Base-by-base conservation (phyloP, 768 basidiomycete species). In the Royoungia palumana region DNA sequence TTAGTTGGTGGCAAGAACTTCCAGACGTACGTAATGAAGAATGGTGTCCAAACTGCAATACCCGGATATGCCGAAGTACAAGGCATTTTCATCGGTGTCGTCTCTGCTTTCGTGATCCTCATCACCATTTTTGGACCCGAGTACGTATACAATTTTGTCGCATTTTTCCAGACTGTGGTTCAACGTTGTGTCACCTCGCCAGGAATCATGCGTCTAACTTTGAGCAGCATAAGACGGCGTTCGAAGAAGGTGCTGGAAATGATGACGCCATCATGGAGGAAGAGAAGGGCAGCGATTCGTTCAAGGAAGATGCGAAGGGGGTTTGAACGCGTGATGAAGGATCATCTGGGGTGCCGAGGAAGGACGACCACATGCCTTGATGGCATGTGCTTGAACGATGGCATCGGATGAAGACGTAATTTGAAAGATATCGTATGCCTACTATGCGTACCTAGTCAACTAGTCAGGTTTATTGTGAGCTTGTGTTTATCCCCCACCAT, bases 11-110 rank as follows among this genome's bases (percentile, higher is more conserved):
- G 80, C 17, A 74, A 76, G 24, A 68, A 83, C 48, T 67, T 86
- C 24, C 64, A 69, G 48, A 82, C 77, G 0, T 79, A 74, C 5
- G 64, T 83, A 35, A 59, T 71, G 8, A 20, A 51, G 38, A 53
- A 75, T 20, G 82, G 81, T 2, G 56, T 61, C 6, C 57, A 61
- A 0, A 71, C 64, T 3, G 53, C 58, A 20, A 79, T 83, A 0
- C 75, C 83, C 2, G 81, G 89, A 59, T 89, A 89, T 55, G 86
- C 84, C 3, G 82, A 61, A 20, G 88, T 89, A 5, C 88, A 91
- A 72, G 89, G 88, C 35, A 93, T 97, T 60, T 75, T 97, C 32
- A 85, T 96, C 39, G 94, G 93, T 8, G 75, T 78, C 21, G 86
- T 96, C 17, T 75, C 88, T 2, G 83, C 81, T 0, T 94, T 86